Conservation (phyloP, 2,329 filamentous ascomycete genomes). For the Aphanocladium album region DNA sequence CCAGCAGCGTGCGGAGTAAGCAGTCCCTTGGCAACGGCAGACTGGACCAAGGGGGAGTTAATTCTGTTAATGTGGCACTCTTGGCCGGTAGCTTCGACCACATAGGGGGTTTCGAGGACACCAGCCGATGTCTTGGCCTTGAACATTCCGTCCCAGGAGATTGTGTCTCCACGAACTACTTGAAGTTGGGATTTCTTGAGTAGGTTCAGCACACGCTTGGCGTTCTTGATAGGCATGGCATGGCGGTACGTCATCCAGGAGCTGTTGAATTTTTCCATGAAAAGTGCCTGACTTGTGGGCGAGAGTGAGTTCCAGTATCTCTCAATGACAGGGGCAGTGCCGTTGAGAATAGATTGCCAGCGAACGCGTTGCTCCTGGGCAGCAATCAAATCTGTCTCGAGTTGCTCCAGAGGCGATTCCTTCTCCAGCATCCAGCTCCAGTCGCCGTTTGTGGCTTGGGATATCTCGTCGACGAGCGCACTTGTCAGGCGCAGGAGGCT, state of each 20-base stretch:
- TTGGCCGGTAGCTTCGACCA: slow-evolving; percentile 8
- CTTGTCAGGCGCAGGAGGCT: slow-evolving; percentile 2
- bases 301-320: slow-evolving; percentile 8
- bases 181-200: slow-evolving; percentile 1
- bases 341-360: slow-evolving; percentile 10
- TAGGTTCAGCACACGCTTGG: neutral
- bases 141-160: slow-evolving; percentile 4
- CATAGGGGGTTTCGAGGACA: neutral
- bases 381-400: neutral
- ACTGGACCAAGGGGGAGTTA: slow-evolving; percentile 1
- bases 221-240: slow-evolving; percentile 11
- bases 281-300: slow-evolving; percentile 1
- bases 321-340: slow-evolving; percentile 9
- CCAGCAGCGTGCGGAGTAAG: slow-evolving; percentile 7
- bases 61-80: slow-evolving; percentile 6
- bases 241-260: slow-evolving; percentile 13
- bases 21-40: slow-evolving; percentile 1
- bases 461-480: slow-evolving; percentile 3
- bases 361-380: neutral
- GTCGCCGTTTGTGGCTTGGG: slow-evolving; percentile 4
- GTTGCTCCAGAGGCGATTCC: slow-evolving; percentile 1
- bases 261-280: slow-evolving; percentile 11
- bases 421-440: slow-evolving; percentile 12
- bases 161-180: slow-evolving; percentile 1
- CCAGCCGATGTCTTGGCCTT: slow-evolving; percentile 7